Conservation (phyloP, 305 asterid genomes). For the Nicotiana rustica region DNA sequence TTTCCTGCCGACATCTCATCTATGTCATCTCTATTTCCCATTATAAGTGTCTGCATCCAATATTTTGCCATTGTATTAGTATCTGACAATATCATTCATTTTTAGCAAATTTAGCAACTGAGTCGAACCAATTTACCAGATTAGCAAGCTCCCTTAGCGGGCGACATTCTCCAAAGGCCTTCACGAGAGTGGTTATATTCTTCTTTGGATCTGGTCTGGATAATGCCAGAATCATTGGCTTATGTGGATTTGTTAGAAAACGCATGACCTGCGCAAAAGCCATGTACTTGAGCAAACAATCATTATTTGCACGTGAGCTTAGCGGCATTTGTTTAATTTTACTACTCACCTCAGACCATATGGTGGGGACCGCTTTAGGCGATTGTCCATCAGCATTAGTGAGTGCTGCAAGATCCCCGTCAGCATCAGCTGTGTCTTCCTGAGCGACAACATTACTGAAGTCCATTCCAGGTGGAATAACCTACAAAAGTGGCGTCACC, state of each 20-base stretch:
- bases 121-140: conserved; percentile 61
- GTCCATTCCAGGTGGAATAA: conserved; percentile 96
- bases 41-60: conserved; percentile 76
- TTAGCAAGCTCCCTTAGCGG: conserved; percentile 89
- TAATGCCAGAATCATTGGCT: conserved; percentile 92
- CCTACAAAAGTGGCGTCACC: conserved; percentile 47
- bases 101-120: not conserved
- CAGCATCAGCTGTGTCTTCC: conserved; percentile 68
- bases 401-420: conserved; percentile 67
- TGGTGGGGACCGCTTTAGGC: conserved; percentile 71
- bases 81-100: not conserved
- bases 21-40: conserved; percentile 92
- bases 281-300: conserved; percentile 18
- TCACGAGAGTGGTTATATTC: conserved; percentile 78
- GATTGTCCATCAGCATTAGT: conserved; percentile 63
- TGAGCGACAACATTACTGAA: conserved; percentile 77
- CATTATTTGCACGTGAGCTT: not conserved
- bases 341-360: conserved; percentile 81
- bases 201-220: conserved; percentile 97
- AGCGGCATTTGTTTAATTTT: not conserved
- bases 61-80: not conserved
- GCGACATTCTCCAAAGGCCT: conserved; percentile 96
- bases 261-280: conserved; percentile 70
- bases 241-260: conserved; percentile 91
- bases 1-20: conserved; percentile 86